Conservation (phyloP, 2,329 filamentous ascomycete species). For the Cadophora luteo-olivacea region DNA sequence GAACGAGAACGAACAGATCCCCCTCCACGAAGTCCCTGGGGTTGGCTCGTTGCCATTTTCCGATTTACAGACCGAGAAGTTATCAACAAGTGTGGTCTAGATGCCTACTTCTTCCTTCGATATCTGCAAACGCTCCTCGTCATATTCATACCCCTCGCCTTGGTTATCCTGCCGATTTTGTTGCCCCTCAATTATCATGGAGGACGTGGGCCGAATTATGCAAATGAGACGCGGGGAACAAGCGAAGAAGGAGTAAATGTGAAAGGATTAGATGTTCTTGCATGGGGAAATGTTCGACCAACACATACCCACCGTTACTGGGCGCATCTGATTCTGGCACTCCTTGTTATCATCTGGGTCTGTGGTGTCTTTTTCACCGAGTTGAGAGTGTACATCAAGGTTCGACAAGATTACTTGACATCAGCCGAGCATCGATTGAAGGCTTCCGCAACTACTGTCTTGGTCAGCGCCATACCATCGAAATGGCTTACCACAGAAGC, state of each 20-base stretch:
- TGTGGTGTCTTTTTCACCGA: slow-evolving; percentile 89
- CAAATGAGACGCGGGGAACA: slow-evolving; percentile 27
- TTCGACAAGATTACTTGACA: slow-evolving; percentile 93
- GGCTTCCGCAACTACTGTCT: slow-evolving; percentile 92
- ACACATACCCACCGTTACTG: slow-evolving; percentile 74
- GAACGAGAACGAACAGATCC: slow-evolving; percentile 83
- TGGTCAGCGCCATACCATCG: slow-evolving; percentile 87
- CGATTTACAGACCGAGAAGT: slow-evolving; percentile 77
- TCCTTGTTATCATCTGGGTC: slow-evolving; percentile 81
- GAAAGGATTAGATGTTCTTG: slow-evolving; percentile 77
- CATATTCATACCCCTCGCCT: slow-evolving; percentile 85
- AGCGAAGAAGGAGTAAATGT: slow-evolving; percentile 42
- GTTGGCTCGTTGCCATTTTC: slow-evolving; percentile 63
- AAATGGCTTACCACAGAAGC: slow-evolving; percentile 91
- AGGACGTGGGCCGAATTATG: slow-evolving; percentile 61
- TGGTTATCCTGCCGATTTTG: slow-evolving; percentile 82
- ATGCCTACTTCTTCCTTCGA: slow-evolving; percentile 96
- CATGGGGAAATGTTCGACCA: slow-evolving; percentile 84
- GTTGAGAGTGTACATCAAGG: slow-evolving; percentile 84
- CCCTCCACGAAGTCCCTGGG: slow-evolving; percentile 64
- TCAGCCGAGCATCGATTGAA: slow-evolving; percentile 92
- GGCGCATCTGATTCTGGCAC: slow-evolving; percentile 82
- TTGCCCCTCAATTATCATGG: slow-evolving; percentile 83
- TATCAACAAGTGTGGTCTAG: slow-evolving; percentile 93
- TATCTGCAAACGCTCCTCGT: slow-evolving; percentile 86